Base-by-base conservation (phyloP, 2,329 filamentous ascomycete genomes). In the Xylaria sp. region DNA sequence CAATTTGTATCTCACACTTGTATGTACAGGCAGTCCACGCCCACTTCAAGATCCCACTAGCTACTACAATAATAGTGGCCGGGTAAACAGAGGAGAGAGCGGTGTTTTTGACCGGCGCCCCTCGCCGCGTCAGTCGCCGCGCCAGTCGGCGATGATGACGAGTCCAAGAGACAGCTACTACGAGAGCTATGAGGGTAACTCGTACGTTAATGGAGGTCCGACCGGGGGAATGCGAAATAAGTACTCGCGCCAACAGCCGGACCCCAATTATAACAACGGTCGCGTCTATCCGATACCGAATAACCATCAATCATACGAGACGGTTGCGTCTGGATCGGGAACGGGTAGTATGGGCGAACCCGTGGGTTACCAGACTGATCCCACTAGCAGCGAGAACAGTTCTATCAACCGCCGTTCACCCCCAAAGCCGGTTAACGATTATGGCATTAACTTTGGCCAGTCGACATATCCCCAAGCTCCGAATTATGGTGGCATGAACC, bases 321-420 rank as follows among this genome's bases (percentile, higher is more conserved):
- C 91, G 1, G 88, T 95, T 50, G 89, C 89, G 44, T 91, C 90
- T 10, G 88, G 87, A 61, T 85, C 86, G 9, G 71, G 86, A 19
- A 90, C 86, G 69, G 89, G 86, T 54, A 89, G 84, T 66, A 85
- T 87, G 64, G 85, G 78, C 57, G 92, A 96, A 59, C 86, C 86
- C 10, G 87, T 84, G 70, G 87, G 86, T 58, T 92, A 94, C 73
- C 87, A 88, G 65, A 96, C 91, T 61, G 92, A 96, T 71, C 92
- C 90, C 48, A 77, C 82, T 58, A 94, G 90, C 76, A 96, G 92
- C 71, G 90, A 96, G 71, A 96, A 96, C 76, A 95, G 91, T 76
- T 96, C 91, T 1, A 84, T 95, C 67, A 91, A 96, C 71, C 87
- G 91, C 63, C 78, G 86, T 23, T 82, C 86, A 55, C 78, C 79